Evolutionary conservation across 306 rosid genomes (phyloP).

Genomic region (Cucurbita argyrosperma): DNA sequence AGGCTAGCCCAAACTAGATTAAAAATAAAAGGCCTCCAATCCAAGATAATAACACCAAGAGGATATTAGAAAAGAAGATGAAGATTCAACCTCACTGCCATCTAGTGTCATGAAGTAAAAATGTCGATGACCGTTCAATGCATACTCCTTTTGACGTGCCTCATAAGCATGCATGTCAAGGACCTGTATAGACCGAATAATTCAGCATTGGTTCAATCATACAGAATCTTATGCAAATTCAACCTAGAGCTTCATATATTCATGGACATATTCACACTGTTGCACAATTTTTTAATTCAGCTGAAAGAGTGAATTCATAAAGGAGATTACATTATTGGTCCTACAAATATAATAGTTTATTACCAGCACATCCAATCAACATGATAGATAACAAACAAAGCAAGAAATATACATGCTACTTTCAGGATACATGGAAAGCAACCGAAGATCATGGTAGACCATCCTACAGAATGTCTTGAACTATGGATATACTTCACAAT

Average conservation of each 20-base stretch:
- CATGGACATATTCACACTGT: background rate
- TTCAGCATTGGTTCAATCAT: background rate
- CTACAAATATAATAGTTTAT: background rate
- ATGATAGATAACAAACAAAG: background rate
- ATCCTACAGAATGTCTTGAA: background rate
- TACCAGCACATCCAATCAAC: background rate
- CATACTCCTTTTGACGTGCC: slow-evolving; percentile 89
- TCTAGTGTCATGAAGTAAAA: slow-evolving; percentile 99
- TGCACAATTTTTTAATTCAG: background rate
- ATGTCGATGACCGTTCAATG: slow-evolving; percentile 85
- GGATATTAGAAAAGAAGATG: background rate
- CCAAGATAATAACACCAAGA: no score
- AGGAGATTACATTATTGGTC: background rate
- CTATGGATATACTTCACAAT: background rate
- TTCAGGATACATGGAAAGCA: background rate
- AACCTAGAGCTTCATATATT: background rate
- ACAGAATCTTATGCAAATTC: background rate
- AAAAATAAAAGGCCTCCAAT: no score
- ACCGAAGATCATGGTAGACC: background rate
- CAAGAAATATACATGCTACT: background rate
- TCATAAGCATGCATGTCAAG: slow-evolving; percentile 75
- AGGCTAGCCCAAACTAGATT: background rate
- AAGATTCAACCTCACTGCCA: slow-evolving; percentile 68
- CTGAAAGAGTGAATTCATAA: background rate
- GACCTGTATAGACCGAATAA: slow-evolving; percentile 44